Evolutionary conservation across 768 basidiomycete genomes (phyloP).

Genomic region (Podaxis carcinomalis): DNA sequence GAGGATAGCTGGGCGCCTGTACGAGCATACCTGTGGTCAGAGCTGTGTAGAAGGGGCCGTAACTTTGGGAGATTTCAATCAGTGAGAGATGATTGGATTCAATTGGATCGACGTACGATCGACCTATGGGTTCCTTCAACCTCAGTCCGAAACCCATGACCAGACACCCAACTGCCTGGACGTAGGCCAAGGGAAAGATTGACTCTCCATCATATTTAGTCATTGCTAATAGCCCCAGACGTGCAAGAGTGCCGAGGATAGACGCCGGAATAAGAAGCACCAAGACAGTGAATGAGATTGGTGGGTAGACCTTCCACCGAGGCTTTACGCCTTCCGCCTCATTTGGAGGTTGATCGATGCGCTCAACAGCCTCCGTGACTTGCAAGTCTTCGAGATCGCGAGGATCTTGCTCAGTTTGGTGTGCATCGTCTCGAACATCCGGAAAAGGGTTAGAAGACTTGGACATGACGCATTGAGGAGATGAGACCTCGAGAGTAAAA

Average conservation of each 20-base stretch:
- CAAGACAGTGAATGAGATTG: conserved; percentile 61
- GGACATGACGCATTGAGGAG: conserved; percentile 13
- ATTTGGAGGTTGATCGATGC: conserved; percentile 31
- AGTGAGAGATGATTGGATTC: not conserved
- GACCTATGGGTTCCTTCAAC: conserved; percentile 67
- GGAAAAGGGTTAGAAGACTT: not conserved
- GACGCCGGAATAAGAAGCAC: conserved; percentile 75
- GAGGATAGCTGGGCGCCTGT: not conserved
- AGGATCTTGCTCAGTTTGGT: not conserved
- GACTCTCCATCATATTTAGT: conserved; percentile 67
- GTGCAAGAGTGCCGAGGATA: conserved; percentile 80
- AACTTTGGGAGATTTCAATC: conserved; percentile 45
- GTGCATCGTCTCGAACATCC: not conserved
- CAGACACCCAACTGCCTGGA: conserved; percentile 84
- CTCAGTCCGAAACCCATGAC: conserved; percentile 82
- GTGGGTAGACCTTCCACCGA: conserved; percentile 33
- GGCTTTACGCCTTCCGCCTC: conserved; percentile 21
- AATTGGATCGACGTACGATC: conserved; percentile 51
- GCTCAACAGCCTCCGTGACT: conserved; percentile 23
- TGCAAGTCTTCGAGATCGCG: not conserved
- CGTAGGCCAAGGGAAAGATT: conserved; percentile 81
- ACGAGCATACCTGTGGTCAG: conserved; percentile 68
- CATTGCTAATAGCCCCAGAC: conserved; percentile 76
- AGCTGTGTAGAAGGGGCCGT: conserved; percentile 84
- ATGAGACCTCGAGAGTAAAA: not conserved